Base-by-base conservation (phyloP, 2,329 filamentous ascomycete species). In the Talaromyces sp. region DNA sequence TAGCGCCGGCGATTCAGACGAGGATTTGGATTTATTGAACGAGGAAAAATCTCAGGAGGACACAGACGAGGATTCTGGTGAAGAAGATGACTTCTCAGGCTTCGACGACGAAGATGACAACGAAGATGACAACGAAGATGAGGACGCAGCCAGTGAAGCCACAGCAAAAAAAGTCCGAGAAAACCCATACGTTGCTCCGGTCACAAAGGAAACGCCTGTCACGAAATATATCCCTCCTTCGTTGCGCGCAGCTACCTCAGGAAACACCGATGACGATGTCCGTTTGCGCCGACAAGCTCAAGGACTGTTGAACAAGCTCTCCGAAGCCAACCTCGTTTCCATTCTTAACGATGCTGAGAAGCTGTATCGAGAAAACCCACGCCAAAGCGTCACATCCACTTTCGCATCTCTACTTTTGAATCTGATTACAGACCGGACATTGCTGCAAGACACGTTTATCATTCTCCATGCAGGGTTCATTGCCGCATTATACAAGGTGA, bases 381-480 rank as follows among this genome's bases (percentile, higher is more conserved):
- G 95, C n/a, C 91, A 95, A 63, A 87, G 93, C 68, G 91, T 97
- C 52, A 96, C 91, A 0, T 87, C 89, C 0, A 88, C 86, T 0
- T 79, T 98, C 1, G 86, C 93, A 3, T 87, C 93, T 63, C 80
- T 93, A 1, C 79, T 98, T 0, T 81, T 96, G 62, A 84, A 86
- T n/a, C 84, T 95, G 62, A 84, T 96, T 31, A 89, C 86, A 68
- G 91, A 96, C 67, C 85, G 87, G 7, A 89, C 92, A 26, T 86
- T 81, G 50, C 80, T 97, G 2, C 87, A 89, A 5, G 93, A 97
- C 67, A 95, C 93, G 0, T 96, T 97, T 67, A 85, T 97, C 58
- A 91, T 97, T 56, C 84, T 98, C 11, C 89, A 92, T 60, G 92
- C 93, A 41, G 93, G 92, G 4, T 98, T 98, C 70, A 86, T 93